Percentiles rank a stretch among this genome's conserved stretches.
Conservation (phyloP, 805 yeast species). For the Candida nanaspora region DNA sequence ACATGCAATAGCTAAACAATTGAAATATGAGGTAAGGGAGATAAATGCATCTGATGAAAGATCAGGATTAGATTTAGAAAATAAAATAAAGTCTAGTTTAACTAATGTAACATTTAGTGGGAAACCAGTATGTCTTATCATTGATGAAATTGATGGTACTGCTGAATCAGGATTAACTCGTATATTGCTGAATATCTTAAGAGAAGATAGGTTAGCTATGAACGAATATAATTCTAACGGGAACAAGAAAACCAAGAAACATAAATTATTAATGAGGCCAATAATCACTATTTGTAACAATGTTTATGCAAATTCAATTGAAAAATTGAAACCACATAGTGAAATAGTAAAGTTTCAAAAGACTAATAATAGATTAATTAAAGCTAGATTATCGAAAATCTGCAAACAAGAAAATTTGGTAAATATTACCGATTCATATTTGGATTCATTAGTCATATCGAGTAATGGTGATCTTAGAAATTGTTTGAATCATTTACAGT, state of each 20-base stretch:
- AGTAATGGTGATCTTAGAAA: conserved; percentile 83
- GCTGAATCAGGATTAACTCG: conserved; percentile 58
- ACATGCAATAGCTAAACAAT: conserved; percentile 74
- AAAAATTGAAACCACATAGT: conserved; percentile 62
- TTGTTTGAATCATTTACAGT: conserved; percentile 78
- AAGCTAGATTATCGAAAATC: conserved; percentile 41
- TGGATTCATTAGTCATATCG: conserved; percentile 60
- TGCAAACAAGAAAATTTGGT: conserved; percentile 47
- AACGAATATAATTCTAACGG: conserved; percentile 20
- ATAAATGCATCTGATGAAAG: conserved; percentile 83
- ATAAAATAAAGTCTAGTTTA: conserved; percentile 54
- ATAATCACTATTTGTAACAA: conserved; percentile 92
- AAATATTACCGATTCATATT: conserved; percentile 35
- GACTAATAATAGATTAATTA: conserved; percentile 41
- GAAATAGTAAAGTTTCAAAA: conserved; percentile 64
- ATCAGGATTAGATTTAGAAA: conserved; percentile 46
- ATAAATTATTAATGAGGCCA: conserved; percentile 58
- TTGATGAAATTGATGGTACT: conserved; percentile 88
- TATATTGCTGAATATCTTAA: conserved; percentile 48
- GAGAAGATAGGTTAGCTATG: conserved; percentile 50
- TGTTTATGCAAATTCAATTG: conserved; percentile 67
- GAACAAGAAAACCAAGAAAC: conserved; percentile 17
- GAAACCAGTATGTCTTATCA: conserved; percentile 72
- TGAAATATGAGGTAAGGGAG: conserved; percentile 76
- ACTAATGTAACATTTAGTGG: conserved; percentile 60